These are phyloP conservation scores for Lotus japonicus DNA, from an alignment of 306 rosid species.

Conservation along the genomic window DNA sequence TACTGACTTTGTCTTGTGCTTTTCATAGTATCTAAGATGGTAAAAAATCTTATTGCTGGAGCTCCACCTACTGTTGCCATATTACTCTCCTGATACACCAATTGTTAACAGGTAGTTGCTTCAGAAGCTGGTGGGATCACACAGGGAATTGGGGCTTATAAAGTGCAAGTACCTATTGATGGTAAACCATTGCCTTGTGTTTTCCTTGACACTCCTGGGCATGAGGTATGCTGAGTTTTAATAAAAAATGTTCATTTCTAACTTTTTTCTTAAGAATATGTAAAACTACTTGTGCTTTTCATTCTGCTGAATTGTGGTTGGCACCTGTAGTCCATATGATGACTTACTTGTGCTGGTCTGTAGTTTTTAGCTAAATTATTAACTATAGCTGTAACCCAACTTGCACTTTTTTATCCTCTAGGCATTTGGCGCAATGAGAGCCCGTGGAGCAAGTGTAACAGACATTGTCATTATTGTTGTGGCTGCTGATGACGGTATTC, in stretches of 20 bases:
- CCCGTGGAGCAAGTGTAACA: conserved; percentile 98
- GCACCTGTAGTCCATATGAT: neutral
- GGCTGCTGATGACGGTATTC: conserved; percentile 98
- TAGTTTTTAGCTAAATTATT: conserved; percentile 4
- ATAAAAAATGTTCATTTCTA: neutral
- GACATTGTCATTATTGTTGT: conserved; percentile 92
- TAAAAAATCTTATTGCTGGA: conserved; percentile 2
- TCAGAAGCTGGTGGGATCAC: conserved; percentile 99
- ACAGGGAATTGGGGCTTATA: conserved; percentile 97
- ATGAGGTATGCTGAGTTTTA: conserved; percentile 56
- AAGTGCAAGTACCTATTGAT: conserved; percentile 79
- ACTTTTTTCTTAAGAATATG: neutral
- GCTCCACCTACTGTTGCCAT: conserved; percentile 3
- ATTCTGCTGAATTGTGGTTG: conserved; percentile 9
- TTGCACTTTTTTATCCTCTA: conserved; percentile 33
- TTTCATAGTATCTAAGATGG: neutral
- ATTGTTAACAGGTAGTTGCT: conserved; percentile 76
- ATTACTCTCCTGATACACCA: conserved; percentile 13
- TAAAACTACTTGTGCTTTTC: conserved; percentile 7
- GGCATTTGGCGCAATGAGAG: conserved; percentile 99
- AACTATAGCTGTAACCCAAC: conserved; percentile 12
- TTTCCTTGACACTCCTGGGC: conserved; percentile 98
- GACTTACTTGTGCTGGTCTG: conserved; percentile 8
- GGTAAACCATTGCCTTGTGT: conserved; percentile 80
- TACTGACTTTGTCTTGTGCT: neutral